A percentile compares a stretch with the other conserved stretches of the same genome.
Conservation (phyloP, 495 filamentous ascomycete species). For the Opeltia flavorubescens region DNA sequence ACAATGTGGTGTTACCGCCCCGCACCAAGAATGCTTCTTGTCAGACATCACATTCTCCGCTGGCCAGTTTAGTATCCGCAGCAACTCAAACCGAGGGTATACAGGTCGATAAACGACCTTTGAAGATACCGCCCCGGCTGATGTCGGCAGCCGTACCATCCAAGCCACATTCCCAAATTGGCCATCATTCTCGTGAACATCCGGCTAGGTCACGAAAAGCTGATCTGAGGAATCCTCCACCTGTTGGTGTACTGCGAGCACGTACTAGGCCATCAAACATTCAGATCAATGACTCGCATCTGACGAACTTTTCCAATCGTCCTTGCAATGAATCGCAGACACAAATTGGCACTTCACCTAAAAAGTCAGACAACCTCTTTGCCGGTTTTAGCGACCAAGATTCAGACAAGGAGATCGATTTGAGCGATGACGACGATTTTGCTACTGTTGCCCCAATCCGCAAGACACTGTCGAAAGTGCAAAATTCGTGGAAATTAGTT, state of each 20-base stretch:
- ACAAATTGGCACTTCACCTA: conserved; percentile 24
- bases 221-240: conserved; percentile 5
- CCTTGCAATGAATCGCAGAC: conserved; percentile 35
- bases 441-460: conserved; percentile 51
- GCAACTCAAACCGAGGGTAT: conserved; percentile 84
- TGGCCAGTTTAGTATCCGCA: conserved; percentile 30
- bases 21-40: conserved; percentile 46
- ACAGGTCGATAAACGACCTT: conserved; percentile 55
- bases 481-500: conserved; percentile 17
- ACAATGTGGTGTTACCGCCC: conserved; percentile 46
- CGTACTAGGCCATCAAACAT: conserved; percentile 4
- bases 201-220: conserved; percentile 4
- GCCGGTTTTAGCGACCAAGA: conserved; percentile 57
- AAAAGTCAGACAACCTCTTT: conserved; percentile 70
- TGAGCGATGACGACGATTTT: conserved; percentile 47
- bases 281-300: conserved; percentile 27
- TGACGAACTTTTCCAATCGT: conserved; percentile 73
- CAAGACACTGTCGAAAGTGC: conserved; percentile 20
- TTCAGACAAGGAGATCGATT: conserved; percentile 27
- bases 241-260: not conserved
- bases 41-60: conserved; percentile 32
- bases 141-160: conserved; percentile 56
- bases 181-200: conserved; percentile 6
- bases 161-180: conserved; percentile 36
- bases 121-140: conserved; percentile 62